Evolutionary conservation across 257 asterid species (phyloP).

Genomic region (Solanum corneliomulleri): DNA sequence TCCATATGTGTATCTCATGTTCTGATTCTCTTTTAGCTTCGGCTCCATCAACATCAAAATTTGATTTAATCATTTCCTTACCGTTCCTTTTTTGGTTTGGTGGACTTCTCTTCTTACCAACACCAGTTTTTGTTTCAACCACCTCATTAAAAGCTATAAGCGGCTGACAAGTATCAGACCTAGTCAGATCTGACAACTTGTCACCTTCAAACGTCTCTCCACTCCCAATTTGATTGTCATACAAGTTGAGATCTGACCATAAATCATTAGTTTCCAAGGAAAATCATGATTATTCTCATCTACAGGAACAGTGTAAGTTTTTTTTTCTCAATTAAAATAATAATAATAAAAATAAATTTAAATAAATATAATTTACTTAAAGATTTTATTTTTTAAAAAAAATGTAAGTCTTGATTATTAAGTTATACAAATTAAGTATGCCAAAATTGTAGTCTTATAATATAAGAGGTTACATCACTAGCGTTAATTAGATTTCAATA

Average conservation of each 20-base stretch:
- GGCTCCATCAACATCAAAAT: background rate
- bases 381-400: background rate
- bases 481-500: background rate
- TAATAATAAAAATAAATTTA: background rate
- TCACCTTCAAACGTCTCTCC: conserved; percentile 4
- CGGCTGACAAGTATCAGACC: conserved; percentile 2
- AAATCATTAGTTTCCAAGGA: conserved; percentile 7
- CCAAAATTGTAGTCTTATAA: background rate
- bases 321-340: background rate
- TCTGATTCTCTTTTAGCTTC: conserved; percentile 30
- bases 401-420: background rate
- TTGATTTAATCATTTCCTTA: background rate
- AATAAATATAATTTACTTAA: too few relatives aligned
- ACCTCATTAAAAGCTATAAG: background rate
- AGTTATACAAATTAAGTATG: background rate
- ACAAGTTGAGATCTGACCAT: conserved; percentile 26
- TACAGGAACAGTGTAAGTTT: background rate
- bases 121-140: background rate
- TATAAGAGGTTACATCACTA: too few relatives aligned
- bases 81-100: background rate
- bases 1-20: conserved; percentile 69
- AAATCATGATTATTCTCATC: conserved; percentile 1
- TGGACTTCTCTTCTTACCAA: conserved; percentile 7
- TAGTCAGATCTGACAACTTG: background rate
- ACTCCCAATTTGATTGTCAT: background rate